Evolutionary conservation across 208 protist genomes (phyloP).

Genomic region (Vickermania spadyakhi): DNA sequence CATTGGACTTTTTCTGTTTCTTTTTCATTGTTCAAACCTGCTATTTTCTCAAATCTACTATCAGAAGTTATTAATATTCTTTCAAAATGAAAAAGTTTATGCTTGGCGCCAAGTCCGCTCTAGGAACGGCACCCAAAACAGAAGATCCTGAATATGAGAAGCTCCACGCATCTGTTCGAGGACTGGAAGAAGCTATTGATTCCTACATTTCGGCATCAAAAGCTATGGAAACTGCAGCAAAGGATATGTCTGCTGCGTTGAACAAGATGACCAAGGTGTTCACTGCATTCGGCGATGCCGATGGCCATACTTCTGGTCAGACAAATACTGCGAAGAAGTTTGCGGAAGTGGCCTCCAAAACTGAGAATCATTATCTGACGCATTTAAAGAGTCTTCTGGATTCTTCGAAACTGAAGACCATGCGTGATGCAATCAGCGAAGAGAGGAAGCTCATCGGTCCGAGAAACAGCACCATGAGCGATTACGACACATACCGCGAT

Average conservation of each 20-base stretch:
- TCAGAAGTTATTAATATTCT: slow-evolving; percentile 4
- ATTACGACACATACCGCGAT: slow-evolving; percentile 2
- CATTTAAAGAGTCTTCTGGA: neutral
- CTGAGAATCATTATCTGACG: neutral
- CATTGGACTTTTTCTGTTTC: slow-evolving; percentile 7
- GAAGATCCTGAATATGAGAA: neutral
- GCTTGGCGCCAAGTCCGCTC: neutral
- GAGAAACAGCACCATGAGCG: neutral
- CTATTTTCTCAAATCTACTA: slow-evolving; percentile 7
- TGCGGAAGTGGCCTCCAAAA: neutral
- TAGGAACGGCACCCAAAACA: neutral
- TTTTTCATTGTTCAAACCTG: slow-evolving; percentile 10
- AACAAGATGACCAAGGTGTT: neutral
- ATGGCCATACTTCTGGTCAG: neutral
- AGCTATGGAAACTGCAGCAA: neutral
- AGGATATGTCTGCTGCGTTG: neutral
- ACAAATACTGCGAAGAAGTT: neutral
- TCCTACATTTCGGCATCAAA: neutral
- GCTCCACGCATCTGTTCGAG: neutral
- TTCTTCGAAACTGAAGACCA: neutral
- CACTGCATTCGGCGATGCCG: neutral
- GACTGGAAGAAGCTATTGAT: neutral
- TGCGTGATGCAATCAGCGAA: slow-evolving; percentile 29
- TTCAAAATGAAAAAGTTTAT: slow-evolving; percentile 2
- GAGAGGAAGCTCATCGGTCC: slow-evolving; percentile 5